Conservation (phyloP, 2,329 filamentous ascomycete genomes). For the Penicillium paneum region DNA sequence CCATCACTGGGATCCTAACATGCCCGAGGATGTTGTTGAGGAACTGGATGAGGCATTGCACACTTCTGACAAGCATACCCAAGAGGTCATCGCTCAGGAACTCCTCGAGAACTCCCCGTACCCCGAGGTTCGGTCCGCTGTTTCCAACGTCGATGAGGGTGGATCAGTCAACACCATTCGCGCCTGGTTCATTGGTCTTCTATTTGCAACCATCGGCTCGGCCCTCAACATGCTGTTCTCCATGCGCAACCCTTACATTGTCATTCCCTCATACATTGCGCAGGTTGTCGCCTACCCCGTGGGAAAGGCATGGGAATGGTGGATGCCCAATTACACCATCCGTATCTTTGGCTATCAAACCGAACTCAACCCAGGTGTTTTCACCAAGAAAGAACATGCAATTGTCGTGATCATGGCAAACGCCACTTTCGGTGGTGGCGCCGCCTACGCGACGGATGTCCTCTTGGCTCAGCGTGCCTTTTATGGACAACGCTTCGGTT, state of each 20-base stretch:
- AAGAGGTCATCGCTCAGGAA: constrained; percentile 57
- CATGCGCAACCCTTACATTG: constrained; percentile 56
- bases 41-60: constrained; percentile 59
- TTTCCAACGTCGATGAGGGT: constrained; percentile 63
- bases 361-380: constrained; percentile 44
- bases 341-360: constrained; percentile 38
- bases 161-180: constrained; percentile 63
- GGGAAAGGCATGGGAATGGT: constrained; percentile 39
- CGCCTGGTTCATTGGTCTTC: constrained; percentile 60
- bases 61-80: constrained; percentile 55
- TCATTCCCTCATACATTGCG: constrained; percentile 60
- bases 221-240: constrained; percentile 60
- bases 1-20: constrained; percentile 63
- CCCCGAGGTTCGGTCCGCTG: constrained; percentile 64
- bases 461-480: constrained; percentile 69
- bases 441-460: constrained; percentile 70
- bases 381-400: constrained; percentile 49
- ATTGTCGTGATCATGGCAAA: constrained; percentile 56
- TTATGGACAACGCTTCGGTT: constrained; percentile 67
- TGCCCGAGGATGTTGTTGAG: constrained; percentile 61
- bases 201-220: constrained; percentile 62
- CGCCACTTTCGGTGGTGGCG: constrained; percentile 60
- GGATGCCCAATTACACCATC: constrained; percentile 39
- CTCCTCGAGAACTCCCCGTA: constrained; percentile 66
- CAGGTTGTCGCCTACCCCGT: constrained; percentile 61